Conservation (phyloP, 495 filamentous ascomycete genomes). For the Schizothecium vesticola region DNA sequence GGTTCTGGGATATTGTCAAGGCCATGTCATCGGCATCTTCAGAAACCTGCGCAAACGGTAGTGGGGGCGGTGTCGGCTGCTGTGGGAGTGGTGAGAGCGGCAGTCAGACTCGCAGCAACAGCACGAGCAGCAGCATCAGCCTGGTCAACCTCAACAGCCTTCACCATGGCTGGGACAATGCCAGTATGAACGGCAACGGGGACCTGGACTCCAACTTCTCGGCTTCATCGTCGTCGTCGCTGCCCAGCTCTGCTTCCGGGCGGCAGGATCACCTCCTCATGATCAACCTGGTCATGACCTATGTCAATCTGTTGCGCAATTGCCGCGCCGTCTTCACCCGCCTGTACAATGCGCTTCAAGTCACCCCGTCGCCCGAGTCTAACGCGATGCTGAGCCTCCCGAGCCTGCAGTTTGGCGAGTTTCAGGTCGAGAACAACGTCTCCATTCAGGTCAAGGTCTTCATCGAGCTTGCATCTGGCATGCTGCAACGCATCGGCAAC, state of each 20-base stretch:
- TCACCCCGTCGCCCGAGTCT: constrained; percentile 3
- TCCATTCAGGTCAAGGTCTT: constrained; percentile 11
- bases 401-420: constrained; percentile 11
- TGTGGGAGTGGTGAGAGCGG: constrained; percentile 1
- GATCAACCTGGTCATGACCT: constrained; percentile 11
- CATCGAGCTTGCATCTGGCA: constrained; percentile 7
- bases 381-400: neutral
- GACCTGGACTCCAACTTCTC: constrained; percentile 3
- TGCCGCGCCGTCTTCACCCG: constrained; percentile 8
- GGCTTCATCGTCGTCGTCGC: neutral
- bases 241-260: neutral
- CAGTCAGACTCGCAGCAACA: constrained; percentile 2
- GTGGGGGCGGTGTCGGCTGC: neutral
- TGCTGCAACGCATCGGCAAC: constrained; percentile 11
- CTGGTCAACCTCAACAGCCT: constrained; percentile 5
- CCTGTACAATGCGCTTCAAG: constrained; percentile 2
- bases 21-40: constrained; percentile 1
- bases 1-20: constrained; percentile 12
- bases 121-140: constrained; percentile 3
- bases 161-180: neutral
- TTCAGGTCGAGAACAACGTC: constrained; percentile 11
- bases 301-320: constrained; percentile 8
- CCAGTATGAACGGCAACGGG: constrained; percentile 2
- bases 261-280: constrained; percentile 7
- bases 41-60: neutral